Percentiles rank a stretch among this genome's conserved stretches.
Conservation (phyloP, 2,329 filamentous ascomycete species). For the Aureobasidium sp. region DNA sequence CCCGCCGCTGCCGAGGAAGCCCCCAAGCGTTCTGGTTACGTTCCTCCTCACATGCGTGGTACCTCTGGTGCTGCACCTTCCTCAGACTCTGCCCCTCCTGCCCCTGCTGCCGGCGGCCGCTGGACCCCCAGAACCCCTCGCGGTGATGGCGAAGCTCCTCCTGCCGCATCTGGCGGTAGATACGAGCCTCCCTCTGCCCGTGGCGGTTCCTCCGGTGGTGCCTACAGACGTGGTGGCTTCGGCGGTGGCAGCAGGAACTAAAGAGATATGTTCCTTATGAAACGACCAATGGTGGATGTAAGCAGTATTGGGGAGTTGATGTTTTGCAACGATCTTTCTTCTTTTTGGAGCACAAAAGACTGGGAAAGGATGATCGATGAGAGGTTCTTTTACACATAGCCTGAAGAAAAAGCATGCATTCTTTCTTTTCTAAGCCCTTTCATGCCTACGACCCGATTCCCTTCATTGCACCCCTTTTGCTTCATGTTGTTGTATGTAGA, state of each 20-base stretch:
- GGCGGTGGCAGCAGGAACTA: slow-evolving; percentile 13
- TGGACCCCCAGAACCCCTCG: slow-evolving; percentile 17
- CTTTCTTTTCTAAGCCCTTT: background rate
- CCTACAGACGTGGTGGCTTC: slow-evolving; percentile 18
- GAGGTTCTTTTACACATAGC: slow-evolving; percentile 6
- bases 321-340: slow-evolving; percentile 10
- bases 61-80: slow-evolving; percentile 24
- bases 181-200: slow-evolving; percentile 23
- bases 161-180: slow-evolving; percentile 19
- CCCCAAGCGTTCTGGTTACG: slow-evolving; percentile 37
- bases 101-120: background rate
- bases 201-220: slow-evolving; percentile 15
- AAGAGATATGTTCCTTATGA: background rate
- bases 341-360: slow-evolving; percentile 4
- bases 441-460: background rate
- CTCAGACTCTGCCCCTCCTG: slow-evolving; percentile 16
- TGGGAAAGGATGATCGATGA: background rate
- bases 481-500: background rate
- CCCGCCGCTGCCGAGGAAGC: slow-evolving; percentile 31
- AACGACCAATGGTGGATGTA: background rate
- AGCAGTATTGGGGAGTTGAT: slow-evolving; percentile 3
- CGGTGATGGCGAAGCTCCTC: slow-evolving; percentile 20
- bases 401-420: slow-evolving; percentile 13
- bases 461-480: background rate
- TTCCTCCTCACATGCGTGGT: slow-evolving; percentile 39